phyloP scores from a whole-genome alignment of 345 rosid species.

The Psidium guajava region DNA sequence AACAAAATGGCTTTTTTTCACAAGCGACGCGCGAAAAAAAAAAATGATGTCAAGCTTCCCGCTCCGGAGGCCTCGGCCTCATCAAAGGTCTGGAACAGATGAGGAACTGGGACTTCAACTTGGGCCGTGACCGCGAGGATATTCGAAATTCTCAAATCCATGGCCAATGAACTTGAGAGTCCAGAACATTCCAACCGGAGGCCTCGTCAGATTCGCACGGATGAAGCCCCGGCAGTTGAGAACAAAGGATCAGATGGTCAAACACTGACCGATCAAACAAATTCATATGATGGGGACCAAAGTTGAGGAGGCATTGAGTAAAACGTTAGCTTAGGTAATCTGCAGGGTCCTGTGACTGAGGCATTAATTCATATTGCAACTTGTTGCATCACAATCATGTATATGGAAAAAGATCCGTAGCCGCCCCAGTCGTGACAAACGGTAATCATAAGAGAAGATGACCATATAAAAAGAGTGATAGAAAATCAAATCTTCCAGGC shows the following conservation, averaged over 20 bases:
- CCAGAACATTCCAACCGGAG: not conserved
- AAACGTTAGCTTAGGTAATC: not conserved
- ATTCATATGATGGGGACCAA: not conserved
- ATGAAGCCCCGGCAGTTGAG: not conserved
- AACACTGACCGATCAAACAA: not conserved
- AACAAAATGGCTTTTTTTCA: not conserved
- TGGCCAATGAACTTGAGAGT: not conserved
- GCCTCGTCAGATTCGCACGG: not conserved
- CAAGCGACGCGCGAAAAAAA: too few relatives aligned
- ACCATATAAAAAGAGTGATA: not conserved
- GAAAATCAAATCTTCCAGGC: not conserved
- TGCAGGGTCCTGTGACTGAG: not conserved
- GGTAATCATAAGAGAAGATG: not conserved
- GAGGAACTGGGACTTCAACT: not conserved
- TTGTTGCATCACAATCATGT: not conserved
- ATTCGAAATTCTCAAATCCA: not conserved
- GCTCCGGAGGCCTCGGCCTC: not conserved
- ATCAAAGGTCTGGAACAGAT: not conserved
- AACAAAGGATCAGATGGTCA: not conserved
- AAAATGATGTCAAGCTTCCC: too few relatives aligned
- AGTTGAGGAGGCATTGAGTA: not conserved
- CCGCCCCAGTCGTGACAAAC: not conserved
- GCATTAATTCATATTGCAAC: not conserved
- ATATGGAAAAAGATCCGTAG: not conserved
- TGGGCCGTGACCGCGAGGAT: not conserved